phyloP scores from a whole-genome alignment of 805 yeast species.

The Myxozyma melibiosi region DNA sequence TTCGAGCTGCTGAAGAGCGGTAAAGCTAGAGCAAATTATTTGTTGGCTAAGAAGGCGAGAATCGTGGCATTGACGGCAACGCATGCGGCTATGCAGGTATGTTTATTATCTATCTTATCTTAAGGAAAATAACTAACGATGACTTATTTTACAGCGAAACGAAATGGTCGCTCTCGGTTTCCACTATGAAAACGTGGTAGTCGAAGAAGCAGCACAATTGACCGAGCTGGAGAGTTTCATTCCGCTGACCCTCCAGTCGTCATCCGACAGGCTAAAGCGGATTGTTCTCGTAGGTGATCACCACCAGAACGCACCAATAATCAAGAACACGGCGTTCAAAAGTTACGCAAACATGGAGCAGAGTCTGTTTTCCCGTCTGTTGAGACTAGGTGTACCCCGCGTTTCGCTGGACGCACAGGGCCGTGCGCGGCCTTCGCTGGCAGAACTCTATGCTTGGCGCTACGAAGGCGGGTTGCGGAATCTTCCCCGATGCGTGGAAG shows the following conservation, averaged over 20 bases:
- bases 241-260: constrained; percentile 36
- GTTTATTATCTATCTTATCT: neutral
- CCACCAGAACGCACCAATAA: constrained; percentile 36
- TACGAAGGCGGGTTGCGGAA: constrained; percentile 19
- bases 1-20: constrained; percentile 34
- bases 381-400: constrained; percentile 34
- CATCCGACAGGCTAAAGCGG: constrained; percentile 34
- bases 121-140: neutral
- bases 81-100: constrained; percentile 31
- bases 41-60: constrained; percentile 38
- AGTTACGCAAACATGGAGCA: constrained; percentile 30
- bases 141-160: constrained; percentile 3
- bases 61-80: constrained; percentile 41
- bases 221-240: constrained; percentile 42
- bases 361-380: constrained; percentile 39
- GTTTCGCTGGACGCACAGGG: constrained; percentile 36
- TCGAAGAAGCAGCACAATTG: constrained; percentile 44
- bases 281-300: constrained; percentile 46
- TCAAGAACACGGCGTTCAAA: constrained; percentile 28
- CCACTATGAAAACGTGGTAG: constrained; percentile 41
- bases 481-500: constrained; percentile 15
- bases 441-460: constrained; percentile 35
- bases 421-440: constrained; percentile 37
- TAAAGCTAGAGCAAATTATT: constrained; percentile 34
- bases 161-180: constrained; percentile 32